Evolutionary conservation across 2,329 filamentous ascomycete species (phyloP).

Genomic region (Scedosporium boydii): DNA sequence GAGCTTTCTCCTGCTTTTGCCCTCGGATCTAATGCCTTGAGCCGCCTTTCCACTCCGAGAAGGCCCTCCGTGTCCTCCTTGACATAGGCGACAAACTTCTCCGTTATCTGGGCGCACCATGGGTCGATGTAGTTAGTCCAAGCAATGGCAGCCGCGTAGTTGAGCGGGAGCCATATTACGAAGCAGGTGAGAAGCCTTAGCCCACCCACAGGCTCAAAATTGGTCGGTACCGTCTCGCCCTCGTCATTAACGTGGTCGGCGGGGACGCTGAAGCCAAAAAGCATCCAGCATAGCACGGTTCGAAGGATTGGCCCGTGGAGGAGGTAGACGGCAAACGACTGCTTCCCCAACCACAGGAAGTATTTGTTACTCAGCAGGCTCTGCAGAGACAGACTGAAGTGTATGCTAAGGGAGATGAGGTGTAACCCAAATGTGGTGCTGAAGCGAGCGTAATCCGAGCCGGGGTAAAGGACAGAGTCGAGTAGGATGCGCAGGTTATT

Average conservation of each 20-base stretch:
- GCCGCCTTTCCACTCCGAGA: too few species aligned
- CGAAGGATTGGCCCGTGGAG: conserved; percentile 53
- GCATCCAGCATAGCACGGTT: conserved; percentile 49
- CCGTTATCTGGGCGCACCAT: conserved; percentile 33
- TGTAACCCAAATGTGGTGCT: conserved; percentile 26
- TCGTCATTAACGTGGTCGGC: conserved; percentile 25
- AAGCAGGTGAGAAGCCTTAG: conserved; percentile 27
- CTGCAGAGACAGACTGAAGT: conserved; percentile 41
- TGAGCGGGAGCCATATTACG: conserved; percentile 34
- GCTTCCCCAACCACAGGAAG: conserved; percentile 52
- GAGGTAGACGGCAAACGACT: conserved; percentile 56
- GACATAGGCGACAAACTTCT: conserved; percentile 18
- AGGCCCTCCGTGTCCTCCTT: background rate
- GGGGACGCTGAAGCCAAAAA: conserved; percentile 36
- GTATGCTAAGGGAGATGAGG: conserved; percentile 38
- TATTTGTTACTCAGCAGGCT: conserved; percentile 41
- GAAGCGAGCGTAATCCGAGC: conserved; percentile 35
- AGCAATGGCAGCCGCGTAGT: conserved; percentile 34
- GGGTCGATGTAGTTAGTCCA: conserved; percentile 49
- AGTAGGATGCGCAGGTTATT: conserved; percentile 30
- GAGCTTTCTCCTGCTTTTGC: too few species aligned
- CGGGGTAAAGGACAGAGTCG: conserved; percentile 31
- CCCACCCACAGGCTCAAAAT: conserved; percentile 25
- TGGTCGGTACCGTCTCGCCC: conserved; percentile 23
- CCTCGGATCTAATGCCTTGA: too few species aligned